A percentile compares a stretch with the other conserved stretches of the same genome.
Evolutionary conservation across 192 early-diverging fungal species (phyloP).

Genomic region (Coemansia nantahalensis): DNA sequence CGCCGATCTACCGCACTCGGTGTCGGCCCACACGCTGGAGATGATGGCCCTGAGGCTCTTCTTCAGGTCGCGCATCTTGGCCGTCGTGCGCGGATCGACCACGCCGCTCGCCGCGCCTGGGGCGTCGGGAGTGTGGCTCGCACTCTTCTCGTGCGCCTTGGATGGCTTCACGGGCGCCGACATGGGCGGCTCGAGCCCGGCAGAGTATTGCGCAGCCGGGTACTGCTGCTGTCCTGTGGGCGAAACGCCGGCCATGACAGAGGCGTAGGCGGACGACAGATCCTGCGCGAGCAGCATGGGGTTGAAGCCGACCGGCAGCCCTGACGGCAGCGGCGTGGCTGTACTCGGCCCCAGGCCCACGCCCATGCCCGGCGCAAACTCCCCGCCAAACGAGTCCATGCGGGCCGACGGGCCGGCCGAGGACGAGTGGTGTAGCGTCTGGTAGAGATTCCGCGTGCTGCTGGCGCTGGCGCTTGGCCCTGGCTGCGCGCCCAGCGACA

Average conservation of each 20-base stretch:
- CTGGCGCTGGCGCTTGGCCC: conserved; percentile 21
- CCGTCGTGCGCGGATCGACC: conserved; percentile 3
- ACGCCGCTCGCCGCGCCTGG: neutral
- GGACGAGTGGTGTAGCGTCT: conserved; percentile 2
- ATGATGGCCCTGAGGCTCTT: conserved; percentile 39
- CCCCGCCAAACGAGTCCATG: conserved; percentile 9
- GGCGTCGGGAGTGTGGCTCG: conserved; percentile 26
- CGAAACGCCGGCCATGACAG: conserved; percentile 26
- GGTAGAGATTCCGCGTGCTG: no score
- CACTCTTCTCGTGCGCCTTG: conserved; percentile 41
- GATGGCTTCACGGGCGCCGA: conserved; percentile 10
- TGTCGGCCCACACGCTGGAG: conserved; percentile 48
- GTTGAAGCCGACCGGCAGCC: conserved; percentile 27
- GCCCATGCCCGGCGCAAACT: conserved; percentile 8
- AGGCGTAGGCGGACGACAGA: conserved; percentile 49
- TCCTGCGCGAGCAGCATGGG: conserved; percentile 35
- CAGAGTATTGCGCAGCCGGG: neutral
- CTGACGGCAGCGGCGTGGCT: neutral
- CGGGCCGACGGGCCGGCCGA: neutral
- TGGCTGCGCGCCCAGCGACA: conserved; percentile 4
- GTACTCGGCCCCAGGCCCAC: neutral
- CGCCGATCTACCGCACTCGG: conserved; percentile 47
- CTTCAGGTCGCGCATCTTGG: conserved; percentile 40
- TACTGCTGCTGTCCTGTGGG: neutral
- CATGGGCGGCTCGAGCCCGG: neutral